These are phyloP conservation scores for Cercospora citrullina DNA, from an alignment of 2,329 filamentous ascomycete species.

Conservation along the genomic window DNA sequence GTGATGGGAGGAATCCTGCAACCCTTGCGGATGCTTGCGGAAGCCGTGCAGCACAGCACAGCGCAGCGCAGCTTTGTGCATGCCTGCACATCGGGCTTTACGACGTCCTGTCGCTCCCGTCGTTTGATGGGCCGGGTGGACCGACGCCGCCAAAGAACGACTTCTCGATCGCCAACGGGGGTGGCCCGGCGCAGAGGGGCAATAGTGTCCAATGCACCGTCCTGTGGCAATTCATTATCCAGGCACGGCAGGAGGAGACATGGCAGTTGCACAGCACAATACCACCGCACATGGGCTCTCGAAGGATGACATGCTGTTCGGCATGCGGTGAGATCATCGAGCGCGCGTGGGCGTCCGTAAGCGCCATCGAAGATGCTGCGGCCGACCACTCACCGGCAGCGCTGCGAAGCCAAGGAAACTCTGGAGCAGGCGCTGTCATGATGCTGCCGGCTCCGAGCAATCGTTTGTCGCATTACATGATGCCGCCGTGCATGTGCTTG, in stretches of 20 bases:
- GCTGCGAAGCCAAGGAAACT: background rate
- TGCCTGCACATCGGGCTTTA: conserved; percentile 9
- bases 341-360: conserved; percentile 1
- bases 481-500: conserved; percentile 6
- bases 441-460: background rate
- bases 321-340: background rate
- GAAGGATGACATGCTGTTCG: background rate
- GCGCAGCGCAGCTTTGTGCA: background rate
- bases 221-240: background rate
- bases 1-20: background rate
- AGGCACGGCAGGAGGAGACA: background rate
- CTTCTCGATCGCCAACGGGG: background rate
- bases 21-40: background rate
- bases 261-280: background rate
- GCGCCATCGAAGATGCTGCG: background rate
- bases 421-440: background rate
- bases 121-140: background rate
- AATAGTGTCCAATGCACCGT: background rate
- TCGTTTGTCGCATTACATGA: conserved; percentile 1
- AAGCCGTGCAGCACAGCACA: background rate
- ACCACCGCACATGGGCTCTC: background rate
- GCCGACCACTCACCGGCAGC: background rate
- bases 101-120: background rate
- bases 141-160: background rate
- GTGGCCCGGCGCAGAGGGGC: background rate